Evolutionary conservation across 2,329 filamentous ascomycete genomes (phyloP), one percentile per base, ranked within the genome.

Genomic region (Elsinoe necatrix): DNA sequence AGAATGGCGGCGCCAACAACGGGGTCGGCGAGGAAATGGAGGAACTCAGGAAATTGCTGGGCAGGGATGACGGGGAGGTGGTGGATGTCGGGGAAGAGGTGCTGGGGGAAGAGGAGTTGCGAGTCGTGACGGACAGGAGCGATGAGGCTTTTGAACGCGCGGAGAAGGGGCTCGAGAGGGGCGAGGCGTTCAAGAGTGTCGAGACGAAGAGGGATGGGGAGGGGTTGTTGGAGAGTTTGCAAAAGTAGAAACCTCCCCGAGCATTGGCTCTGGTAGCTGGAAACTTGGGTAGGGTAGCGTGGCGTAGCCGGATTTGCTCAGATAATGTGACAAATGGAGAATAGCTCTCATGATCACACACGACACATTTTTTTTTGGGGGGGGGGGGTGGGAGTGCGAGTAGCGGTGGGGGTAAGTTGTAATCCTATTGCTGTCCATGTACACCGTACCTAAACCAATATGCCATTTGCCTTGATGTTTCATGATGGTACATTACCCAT

Each of bases 41-140:
- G 25, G 76, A 78, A 60, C 59, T 79, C 62, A 73, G 75, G 65
- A 67, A 64, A 54, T 59, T 78, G 58, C 59, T 79, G 25, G 66
- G 72, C 20, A 67, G 68, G 58, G 87, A 93, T 60, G 93, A 95
- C 1, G 84, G 84, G 31, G 67, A 85, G 68, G 77, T 75, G 21
- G 81, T 83, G 54, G 81, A 84, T 65, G 68, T 82, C 5, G 70
- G 68, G n/a, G 63, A 77, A 0, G 81, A 83, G 27, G 73, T 97
- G 7, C 69, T 97, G 34, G 87, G 82, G 41, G 82, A 93, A 48
- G 75, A 80, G 23, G 93, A 97, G 65, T 65, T 98, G 23, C 79
- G 84, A 1, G 82, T 88, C 2, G 69, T 98, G 54, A 87, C 89
- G 43, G 91, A 97, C 71, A 76, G 90, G 23, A 82, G 79, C 61